Evolutionary conservation across 1,284 basidiomycete genomes (phyloP).

Genomic region (Sanguinoderma infundibulare): DNA sequence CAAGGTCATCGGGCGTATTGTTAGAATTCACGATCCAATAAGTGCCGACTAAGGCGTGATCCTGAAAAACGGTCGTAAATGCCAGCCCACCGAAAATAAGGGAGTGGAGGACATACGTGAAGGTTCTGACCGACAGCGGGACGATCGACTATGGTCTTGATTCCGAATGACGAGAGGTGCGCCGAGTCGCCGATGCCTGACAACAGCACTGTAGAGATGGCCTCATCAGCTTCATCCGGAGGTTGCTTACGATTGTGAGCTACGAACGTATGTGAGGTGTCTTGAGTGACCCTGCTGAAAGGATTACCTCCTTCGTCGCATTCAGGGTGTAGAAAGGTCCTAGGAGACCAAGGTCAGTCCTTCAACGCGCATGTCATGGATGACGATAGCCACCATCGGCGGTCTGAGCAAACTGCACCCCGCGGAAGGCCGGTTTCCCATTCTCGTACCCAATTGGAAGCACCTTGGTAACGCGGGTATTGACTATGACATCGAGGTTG

Average conservation of each 20-base stretch:
- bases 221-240: background rate
- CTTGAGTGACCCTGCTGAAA: slow-evolving; percentile 18
- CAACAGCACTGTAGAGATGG: slow-evolving; percentile 12
- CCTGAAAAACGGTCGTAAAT: no score
- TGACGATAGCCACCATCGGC: slow-evolving; percentile 18
- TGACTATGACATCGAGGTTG: slow-evolving; percentile 46
- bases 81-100: no score
- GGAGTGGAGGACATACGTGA: no score
- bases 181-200: slow-evolving; percentile 25
- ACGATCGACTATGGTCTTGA: slow-evolving; percentile 36
- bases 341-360: background rate
- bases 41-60: slow-evolving; percentile 34
- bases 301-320: slow-evolving; percentile 30
- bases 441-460: background rate
- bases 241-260: background rate
- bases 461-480: slow-evolving; percentile 41
- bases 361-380: background rate
- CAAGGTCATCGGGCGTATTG: slow-evolving; percentile 18
- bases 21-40: slow-evolving; percentile 24
- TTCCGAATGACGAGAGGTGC: slow-evolving; percentile 21
- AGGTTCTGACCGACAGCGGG: slow-evolving; percentile 37
- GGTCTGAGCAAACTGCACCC: slow-evolving; percentile 37
- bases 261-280: slow-evolving; percentile 43
- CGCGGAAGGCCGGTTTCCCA: slow-evolving; percentile 29
- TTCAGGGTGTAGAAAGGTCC: slow-evolving; percentile 16